phyloP scores from a whole-genome alignment of 371 early-diverging fungal species.

The Lichtheimia ornata region DNA sequence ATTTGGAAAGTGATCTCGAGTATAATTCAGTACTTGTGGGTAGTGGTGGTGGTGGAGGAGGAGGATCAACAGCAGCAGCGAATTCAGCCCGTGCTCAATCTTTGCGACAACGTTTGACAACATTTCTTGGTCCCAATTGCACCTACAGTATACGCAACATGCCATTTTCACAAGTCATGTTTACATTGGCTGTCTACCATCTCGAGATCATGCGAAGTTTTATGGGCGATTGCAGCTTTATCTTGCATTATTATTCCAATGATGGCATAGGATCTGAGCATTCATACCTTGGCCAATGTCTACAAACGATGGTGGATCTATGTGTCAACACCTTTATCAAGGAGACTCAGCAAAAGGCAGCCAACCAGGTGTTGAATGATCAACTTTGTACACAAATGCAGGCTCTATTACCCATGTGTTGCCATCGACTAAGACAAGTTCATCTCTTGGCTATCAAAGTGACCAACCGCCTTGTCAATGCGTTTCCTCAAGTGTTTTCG shows the following conservation, averaged over 20 bases:
- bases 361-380: conserved; percentile 47
- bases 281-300: conserved; percentile 64
- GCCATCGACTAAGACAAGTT: conserved; percentile 71
- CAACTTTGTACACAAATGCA: conserved; percentile 59
- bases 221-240: conserved; percentile 67
- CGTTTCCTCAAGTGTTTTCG: conserved; percentile 74
- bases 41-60: conserved; percentile 40
- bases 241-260: conserved; percentile 77
- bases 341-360: conserved; percentile 53
- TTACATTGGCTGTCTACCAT: conserved; percentile 82
- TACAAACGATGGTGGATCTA: conserved; percentile 76
- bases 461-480: conserved; percentile 49
- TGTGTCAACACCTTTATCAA: conserved; percentile 53
- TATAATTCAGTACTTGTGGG: conserved; percentile 82
- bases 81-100: conserved; percentile 51
- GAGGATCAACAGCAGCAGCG: conserved; percentile 7
- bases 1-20: conserved; percentile 86
- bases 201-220: conserved; percentile 83
- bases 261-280: conserved; percentile 66
- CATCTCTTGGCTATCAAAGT: conserved; percentile 60
- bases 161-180: conserved; percentile 75
- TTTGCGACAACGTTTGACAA: conserved; percentile 36
- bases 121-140: conserved; percentile 30
- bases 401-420: conserved; percentile 61
- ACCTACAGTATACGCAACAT: conserved; percentile 65